A percentile compares a stretch with the other conserved stretches of the same genome.
These are phyloP conservation scores for Penicillium flavigenum DNA, from an alignment of 495 filamentous ascomycete species.

Conservation along the genomic window DNA sequence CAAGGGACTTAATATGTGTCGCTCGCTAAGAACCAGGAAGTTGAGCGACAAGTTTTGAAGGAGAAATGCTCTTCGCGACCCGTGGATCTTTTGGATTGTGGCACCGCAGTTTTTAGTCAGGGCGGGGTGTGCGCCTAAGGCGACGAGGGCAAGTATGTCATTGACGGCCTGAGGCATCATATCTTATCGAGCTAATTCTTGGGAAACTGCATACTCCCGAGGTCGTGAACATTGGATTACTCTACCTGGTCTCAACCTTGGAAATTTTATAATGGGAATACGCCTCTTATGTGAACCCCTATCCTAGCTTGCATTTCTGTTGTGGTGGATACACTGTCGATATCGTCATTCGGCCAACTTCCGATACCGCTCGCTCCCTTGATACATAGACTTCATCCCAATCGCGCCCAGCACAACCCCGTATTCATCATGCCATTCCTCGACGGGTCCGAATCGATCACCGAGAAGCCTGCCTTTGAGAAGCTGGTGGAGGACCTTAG, in stretches of 20 bases:
- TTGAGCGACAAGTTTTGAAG: constrained; percentile 14
- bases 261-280: constrained; percentile 2
- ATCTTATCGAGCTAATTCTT: constrained; percentile 16
- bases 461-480: constrained; percentile 53
- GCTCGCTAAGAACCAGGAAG: constrained; percentile 14
- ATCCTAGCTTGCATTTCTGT: background rate
- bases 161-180: constrained; percentile 14
- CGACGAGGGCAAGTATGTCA: constrained; percentile 29
- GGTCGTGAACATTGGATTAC: background rate
- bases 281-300: background rate
- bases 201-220: background rate
- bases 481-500: constrained; percentile 71
- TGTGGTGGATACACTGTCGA: background rate
- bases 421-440: constrained; percentile 39
- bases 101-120: constrained; percentile 32
- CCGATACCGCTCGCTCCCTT: constrained; percentile 22
- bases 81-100: constrained; percentile 33
- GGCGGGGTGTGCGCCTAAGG: constrained; percentile 35
- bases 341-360: constrained; percentile 13
- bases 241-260: background rate
- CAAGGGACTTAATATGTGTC: constrained; percentile 10
- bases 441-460: constrained; percentile 13
- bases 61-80: constrained; percentile 20
- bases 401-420: background rate
- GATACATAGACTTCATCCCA: background rate